These are phyloP conservation scores for Pichia sp. DNA, from an alignment of 1,139 yeast species.

Conservation along the genomic window DNA sequence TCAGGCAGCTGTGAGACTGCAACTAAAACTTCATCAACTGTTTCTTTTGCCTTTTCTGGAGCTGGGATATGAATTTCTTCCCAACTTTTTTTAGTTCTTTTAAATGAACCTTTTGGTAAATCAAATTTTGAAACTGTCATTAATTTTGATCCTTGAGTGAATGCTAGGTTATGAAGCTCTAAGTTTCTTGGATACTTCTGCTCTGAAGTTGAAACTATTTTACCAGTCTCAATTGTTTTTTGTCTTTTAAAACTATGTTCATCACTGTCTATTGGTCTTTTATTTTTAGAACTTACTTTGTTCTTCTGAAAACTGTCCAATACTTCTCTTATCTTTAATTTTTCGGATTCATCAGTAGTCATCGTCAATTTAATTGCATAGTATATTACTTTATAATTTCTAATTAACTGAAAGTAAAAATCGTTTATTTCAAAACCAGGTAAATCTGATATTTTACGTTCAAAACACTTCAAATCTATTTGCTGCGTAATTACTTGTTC, in stretches of 20 bases:
- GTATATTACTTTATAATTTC: conserved; percentile 33
- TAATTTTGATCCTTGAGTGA: conserved; percentile 67
- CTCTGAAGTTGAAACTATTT: conserved; percentile 2
- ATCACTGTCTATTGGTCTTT: conserved; percentile 14
- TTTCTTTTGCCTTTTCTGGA: conserved; percentile 39
- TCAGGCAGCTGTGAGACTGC: conserved; percentile 60
- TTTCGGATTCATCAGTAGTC: conserved; percentile 15
- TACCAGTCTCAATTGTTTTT: background rate
- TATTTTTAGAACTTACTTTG: too few species aligned
- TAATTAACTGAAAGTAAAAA: conserved; percentile 42
- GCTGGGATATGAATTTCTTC: conserved; percentile 89
- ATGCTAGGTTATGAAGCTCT: conserved; percentile 56
- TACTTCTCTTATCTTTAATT: conserved; percentile 9
- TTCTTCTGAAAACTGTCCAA: background rate
- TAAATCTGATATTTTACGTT: conserved; percentile 44
- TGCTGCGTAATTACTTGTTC: conserved; percentile 28
- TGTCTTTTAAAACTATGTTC: background rate
- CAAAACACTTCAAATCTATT: conserved; percentile 39
- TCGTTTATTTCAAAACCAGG: conserved; percentile 47
- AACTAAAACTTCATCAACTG: conserved; percentile 47
- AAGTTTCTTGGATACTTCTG: conserved; percentile 43
- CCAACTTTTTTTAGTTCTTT: conserved; percentile 63
- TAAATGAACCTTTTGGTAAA: conserved; percentile 80
- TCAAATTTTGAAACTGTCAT: conserved; percentile 61
- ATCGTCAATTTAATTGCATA: conserved; percentile 26